phyloP scores from a whole-genome alignment of 2,329 filamentous ascomycete genomes.

The Colletotrichum coccodes region DNA sequence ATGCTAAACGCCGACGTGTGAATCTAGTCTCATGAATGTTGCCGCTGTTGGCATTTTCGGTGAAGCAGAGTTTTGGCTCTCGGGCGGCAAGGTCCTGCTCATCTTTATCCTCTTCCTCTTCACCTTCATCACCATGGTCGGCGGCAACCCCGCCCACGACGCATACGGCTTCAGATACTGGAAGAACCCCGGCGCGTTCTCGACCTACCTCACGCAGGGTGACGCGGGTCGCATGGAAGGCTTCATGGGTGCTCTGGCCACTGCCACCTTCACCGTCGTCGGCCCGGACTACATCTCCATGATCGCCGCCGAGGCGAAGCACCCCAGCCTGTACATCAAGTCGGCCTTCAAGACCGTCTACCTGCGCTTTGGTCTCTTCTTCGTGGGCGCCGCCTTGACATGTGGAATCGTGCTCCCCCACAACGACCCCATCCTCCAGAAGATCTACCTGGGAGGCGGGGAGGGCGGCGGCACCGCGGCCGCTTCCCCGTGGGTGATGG shows the following conservation, averaged over 20 bases:
- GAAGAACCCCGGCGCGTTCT: slow-evolving; percentile 30
- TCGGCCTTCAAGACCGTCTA: slow-evolving; percentile 68
- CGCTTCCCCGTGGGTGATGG: slow-evolving; percentile 71
- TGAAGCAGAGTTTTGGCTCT: slow-evolving; percentile 68
- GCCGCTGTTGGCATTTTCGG: slow-evolving; percentile 52
- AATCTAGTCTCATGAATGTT: slow-evolving; percentile 35
- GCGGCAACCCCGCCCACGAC: slow-evolving; percentile 37
- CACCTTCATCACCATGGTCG: slow-evolving; percentile 56
- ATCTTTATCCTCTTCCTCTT: slow-evolving; percentile 72
- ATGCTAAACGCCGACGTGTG: slow-evolving; percentile 30
- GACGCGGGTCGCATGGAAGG: slow-evolving; percentile 75
- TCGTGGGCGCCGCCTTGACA: slow-evolving; percentile 69
- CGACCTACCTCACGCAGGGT: slow-evolving; percentile 48
- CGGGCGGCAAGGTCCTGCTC: slow-evolving; percentile 63
- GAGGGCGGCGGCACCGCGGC: slow-evolving; percentile 50
- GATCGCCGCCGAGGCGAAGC: slow-evolving; percentile 72
- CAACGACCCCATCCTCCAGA: slow-evolving; percentile 66
- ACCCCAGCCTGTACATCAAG: slow-evolving; percentile 69
- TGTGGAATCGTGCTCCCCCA: slow-evolving; percentile 75
- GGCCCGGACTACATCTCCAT: slow-evolving; percentile 74
- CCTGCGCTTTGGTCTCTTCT: slow-evolving; percentile 66
- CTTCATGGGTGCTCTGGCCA: slow-evolving; percentile 75
- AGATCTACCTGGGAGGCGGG: slow-evolving; percentile 66
- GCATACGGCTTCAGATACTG: slow-evolving; percentile 37
- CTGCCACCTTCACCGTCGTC: slow-evolving; percentile 72